Evolutionary conservation across 495 filamentous ascomycete species (phyloP).

Genomic region (Cryomyces minteri): DNA sequence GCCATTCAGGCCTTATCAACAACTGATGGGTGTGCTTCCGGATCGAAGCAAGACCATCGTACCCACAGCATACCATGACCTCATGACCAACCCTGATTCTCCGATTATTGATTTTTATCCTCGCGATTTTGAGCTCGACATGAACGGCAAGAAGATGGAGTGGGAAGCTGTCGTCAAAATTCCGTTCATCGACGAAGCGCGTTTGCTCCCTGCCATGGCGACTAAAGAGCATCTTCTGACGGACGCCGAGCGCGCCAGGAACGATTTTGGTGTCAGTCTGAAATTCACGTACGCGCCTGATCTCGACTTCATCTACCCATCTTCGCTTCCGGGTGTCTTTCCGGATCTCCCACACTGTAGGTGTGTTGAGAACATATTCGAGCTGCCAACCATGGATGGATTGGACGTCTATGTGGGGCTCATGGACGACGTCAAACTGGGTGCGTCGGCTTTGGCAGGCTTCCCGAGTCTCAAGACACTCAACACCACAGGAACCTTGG

Average conservation of each 20-base stretch:
- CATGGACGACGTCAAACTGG: constrained; percentile 72
- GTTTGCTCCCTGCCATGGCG: constrained; percentile 69
- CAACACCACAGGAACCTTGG: constrained; percentile 58
- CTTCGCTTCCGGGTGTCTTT: constrained; percentile 77
- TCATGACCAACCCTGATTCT: constrained; percentile 85
- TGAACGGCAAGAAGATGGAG: constrained; percentile 99
- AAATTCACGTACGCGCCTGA: constrained; percentile 80
- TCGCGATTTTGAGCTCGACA: constrained; percentile 90
- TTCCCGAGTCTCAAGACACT: constrained; percentile 81
- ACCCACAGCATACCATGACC: constrained; percentile 63
- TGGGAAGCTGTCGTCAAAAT: constrained; percentile 99
- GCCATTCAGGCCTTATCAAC: constrained; percentile 87
- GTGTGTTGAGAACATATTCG: constrained; percentile 90
- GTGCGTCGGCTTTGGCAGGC: constrained; percentile 63
- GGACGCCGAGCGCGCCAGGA: constrained; percentile 58
- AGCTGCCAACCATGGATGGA: constrained; percentile 82
- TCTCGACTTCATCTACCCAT: constrained; percentile 62
- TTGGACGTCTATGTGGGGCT: constrained; percentile 72
- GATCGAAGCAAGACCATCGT: constrained; percentile 96
- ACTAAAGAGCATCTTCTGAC: constrained; percentile 61
- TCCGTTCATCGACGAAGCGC: constrained; percentile 87
- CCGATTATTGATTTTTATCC: constrained; percentile 98
- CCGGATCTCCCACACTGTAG: constrained; percentile 73
- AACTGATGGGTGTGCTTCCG: constrained; percentile 95
- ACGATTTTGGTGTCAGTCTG: constrained; percentile 77